phyloP scores from a whole-genome alignment of 306 rosid species.

The Urtica urens region DNA sequence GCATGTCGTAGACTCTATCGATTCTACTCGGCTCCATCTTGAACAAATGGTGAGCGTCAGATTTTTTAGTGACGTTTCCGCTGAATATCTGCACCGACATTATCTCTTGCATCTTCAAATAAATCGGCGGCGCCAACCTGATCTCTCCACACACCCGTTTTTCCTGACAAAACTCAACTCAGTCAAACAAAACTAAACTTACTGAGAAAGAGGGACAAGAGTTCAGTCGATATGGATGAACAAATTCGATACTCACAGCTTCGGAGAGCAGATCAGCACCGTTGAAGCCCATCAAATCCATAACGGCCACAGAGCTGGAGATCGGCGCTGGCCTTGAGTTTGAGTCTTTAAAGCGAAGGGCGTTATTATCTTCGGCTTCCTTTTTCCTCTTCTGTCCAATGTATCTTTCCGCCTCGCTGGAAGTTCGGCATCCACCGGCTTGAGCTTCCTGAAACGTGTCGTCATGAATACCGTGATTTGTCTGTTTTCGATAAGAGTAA shows the following conservation, averaged over 20 bases:
- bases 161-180: conserved; percentile 82
- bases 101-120: conserved; percentile 69
- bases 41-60: conserved; percentile 76
- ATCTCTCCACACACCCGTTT: conserved; percentile 64
- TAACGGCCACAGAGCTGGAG: conserved; percentile 46
- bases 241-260: conserved; percentile 71
- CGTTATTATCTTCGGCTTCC: conserved; percentile 59
- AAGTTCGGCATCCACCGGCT: conserved; percentile 65
- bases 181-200: too few species aligned
- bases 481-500: too few species aligned
- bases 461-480: not conserved
- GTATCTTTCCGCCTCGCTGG: conserved; percentile 65
- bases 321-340: conserved; percentile 48
- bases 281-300: conserved; percentile 46
- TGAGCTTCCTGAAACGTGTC: conserved; percentile 51
- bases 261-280: conserved; percentile 78
- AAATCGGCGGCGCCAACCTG: conserved; percentile 43
- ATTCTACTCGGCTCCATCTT: conserved; percentile 52
- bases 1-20: conserved; percentile 83
- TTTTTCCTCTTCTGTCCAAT: conserved; percentile 45
- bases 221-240: too few species aligned
- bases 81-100: conserved; percentile 48
- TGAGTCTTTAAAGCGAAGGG: conserved; percentile 54
- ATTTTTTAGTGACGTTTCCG: conserved; percentile 45
- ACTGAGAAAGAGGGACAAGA: too few species aligned